Evolutionary conservation across 1,284 basidiomycete species (phyloP), one percentile per base, ranked within the genome.

Genomic region (Porogramme epimiltina): DNA sequence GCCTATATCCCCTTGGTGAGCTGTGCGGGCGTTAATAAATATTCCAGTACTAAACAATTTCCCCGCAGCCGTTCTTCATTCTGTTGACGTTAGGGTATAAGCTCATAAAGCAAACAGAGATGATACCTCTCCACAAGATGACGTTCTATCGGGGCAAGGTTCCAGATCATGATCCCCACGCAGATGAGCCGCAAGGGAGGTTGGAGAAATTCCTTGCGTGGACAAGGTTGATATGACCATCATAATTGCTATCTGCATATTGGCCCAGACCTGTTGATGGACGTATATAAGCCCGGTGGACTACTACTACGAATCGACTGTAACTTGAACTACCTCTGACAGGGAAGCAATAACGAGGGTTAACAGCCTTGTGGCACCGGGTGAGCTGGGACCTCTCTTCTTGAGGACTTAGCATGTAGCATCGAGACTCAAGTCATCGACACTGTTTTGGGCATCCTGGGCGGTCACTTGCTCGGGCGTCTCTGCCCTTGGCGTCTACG

Each of bases 71-170:
- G 0, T 62, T 66, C 48, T 68, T 67, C 48, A 11, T 66, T 1
- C 54, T 68, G 5, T 49, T 68, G 15, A 67, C 64, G 9, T 62
- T 64, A 20, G 66, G 66, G 2, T 68, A 68, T 57, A 68, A 68
- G 54, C 57, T 68, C 23, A 65, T 68, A 37, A 54, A 67, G 50
- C 64, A 65, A 42, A 68, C 66, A 23, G 55, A 61, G 47, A 61
- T 66, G 60, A 54, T 65, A 8, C 42, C 48, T 9, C 34, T 65
- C 5, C 64, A 68, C 10, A 58, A 67, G 36, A 68, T 68, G 66
- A 46, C 51, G 8, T 68, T 68, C 46, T 40, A 48, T 15, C 45
- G 56, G 8, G 54, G 55, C 4, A 42, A 56, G 26, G 53, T 61
- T 2, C 59, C 60, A 2, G 28, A 37, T n/a, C n/a, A 22, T 18